Evolutionary conservation across 148 eudicot genomes (phyloP).

Genomic region (Rhododendron simsii): DNA sequence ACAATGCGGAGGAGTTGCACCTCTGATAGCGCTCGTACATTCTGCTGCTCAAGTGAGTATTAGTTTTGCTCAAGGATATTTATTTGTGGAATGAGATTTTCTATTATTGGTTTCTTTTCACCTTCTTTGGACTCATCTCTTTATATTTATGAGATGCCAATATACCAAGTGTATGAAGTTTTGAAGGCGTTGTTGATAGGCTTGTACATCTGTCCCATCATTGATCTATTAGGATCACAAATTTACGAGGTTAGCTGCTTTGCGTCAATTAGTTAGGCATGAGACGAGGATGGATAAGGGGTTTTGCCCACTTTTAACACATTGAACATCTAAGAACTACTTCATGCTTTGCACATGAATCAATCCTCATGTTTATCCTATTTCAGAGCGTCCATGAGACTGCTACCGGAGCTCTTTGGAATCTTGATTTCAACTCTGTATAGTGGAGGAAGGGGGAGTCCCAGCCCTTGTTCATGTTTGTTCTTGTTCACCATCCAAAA

Average conservation of each 20-base stretch:
- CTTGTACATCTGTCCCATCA: neutral
- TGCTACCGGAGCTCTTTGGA: conserved; percentile 99
- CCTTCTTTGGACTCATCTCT: neutral
- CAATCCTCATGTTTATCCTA: neutral
- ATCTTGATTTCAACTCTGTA: conserved; percentile 80
- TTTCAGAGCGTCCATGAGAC: conserved; percentile 91
- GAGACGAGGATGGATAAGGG: neutral
- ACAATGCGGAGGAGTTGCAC: conserved; percentile 87
- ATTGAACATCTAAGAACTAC: neutral
- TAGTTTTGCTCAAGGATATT: neutral
- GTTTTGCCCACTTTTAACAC: neutral
- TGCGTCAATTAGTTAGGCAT: neutral
- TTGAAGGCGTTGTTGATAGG: neutral
- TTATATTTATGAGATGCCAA: neutral
- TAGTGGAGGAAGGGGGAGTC: conserved; percentile 91
- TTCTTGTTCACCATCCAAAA: conserved; percentile 69
- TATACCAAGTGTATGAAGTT: neutral
- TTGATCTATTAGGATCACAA: neutral
- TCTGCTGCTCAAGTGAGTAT: conserved; percentile 71
- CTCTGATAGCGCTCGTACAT: conserved; percentile 72
- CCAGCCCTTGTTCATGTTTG: conserved; percentile 78
- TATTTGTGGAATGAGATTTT: neutral
- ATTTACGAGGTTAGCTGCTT: neutral
- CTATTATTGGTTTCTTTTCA: neutral
- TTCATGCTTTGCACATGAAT: neutral